Base-by-base conservation (phyloP, 2,329 filamentous ascomycete genomes). In the Cordyceps fumosorosea region DNA sequence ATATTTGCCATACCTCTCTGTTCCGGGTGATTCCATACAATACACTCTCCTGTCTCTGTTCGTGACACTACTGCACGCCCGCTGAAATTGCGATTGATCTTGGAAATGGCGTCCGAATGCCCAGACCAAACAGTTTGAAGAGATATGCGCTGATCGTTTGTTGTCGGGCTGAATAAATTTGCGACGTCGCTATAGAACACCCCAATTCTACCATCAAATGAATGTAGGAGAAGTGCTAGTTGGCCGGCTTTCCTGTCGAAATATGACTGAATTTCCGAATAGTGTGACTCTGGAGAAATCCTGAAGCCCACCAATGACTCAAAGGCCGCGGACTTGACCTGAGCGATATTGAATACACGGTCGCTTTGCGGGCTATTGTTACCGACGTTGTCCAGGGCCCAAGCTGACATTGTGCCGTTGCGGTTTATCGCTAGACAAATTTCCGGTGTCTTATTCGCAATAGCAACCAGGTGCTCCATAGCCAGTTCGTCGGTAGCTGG, bases 361-460 rank as follows among this genome's bases (percentile, higher is more conserved):
- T 85, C 81, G 4, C 83, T 80, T 63, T 84, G 84, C 66, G 84
- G 85, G 37, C 81, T 78, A 69, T 88, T 91, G 68, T 84, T 87
- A 42, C 89, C 88, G 22, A 96, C 84, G 69, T 93, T 93, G 72
- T 98, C 93, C 62, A 99, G 77, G 0, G 91, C 93, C 90, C 93
- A 97, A 0, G 91, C 91, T 47, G 90, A 92, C 89, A 98, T 91
- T 66, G 88, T 87, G 1, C 93, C 93, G 54, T 82, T 79, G n/a
- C 88, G 87, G 73, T 98, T 91, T 54, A 96, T 80, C 10, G 93
- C 86, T 26, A 98, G 81, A 67, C 92, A 95, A 3, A 99, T 85
- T 71, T 99, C 95, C 0, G 93, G 91, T 62, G 84, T 89, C 58
- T 88, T 88, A 65, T 93, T 95, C 11, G 91, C 91, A 67, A 97